Percentiles rank a stretch among this genome's conserved stretches.
phyloP scores from a whole-genome alignment of 2,329 filamentous ascomycete species.

The Boeremia exigua region DNA sequence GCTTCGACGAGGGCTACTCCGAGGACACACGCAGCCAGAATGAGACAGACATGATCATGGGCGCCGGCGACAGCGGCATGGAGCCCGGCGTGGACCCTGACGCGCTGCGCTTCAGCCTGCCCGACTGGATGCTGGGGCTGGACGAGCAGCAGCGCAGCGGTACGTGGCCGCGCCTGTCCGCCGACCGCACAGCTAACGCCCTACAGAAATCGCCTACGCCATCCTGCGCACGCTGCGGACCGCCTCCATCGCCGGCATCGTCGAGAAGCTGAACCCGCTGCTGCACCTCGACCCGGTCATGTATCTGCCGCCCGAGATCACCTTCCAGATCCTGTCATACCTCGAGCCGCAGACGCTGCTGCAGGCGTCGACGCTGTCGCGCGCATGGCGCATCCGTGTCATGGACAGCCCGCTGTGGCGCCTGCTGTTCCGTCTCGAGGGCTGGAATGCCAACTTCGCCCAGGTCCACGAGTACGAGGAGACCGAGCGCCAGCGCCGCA shows the following conservation, averaged over 20 bases:
- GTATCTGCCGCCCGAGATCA: slow-evolving; percentile 87
- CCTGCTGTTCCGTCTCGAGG: slow-evolving; percentile 79
- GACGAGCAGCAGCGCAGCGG: slow-evolving; percentile 63
- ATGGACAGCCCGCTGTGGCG: slow-evolving; percentile 88
- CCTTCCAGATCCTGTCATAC: slow-evolving; percentile 85
- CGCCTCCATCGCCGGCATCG: slow-evolving; percentile 78
- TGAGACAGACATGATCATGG: slow-evolving; percentile 50
- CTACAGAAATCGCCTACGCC: slow-evolving; percentile 77
- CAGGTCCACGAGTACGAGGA: slow-evolving; percentile 73
- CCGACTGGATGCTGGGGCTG: slow-evolving; percentile 61
- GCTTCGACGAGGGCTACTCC: slow-evolving; percentile 84
- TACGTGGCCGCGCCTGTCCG: slow-evolving; percentile 37
- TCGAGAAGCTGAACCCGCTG: slow-evolving; percentile 78
- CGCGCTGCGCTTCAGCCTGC: slow-evolving; percentile 49
- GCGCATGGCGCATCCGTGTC: slow-evolving; percentile 80
- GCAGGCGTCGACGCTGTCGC: slow-evolving; percentile 77
- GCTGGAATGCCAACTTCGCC: slow-evolving; percentile 74
- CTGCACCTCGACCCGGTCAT: slow-evolving; percentile 92
- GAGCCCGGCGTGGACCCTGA: slow-evolving; percentile 43
- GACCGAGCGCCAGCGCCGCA: slow-evolving; percentile 51
- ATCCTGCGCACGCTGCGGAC: slow-evolving; percentile 81
- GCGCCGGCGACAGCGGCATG: slow-evolving; percentile 44
- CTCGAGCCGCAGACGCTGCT: slow-evolving; percentile 83
- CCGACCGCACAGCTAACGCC: slow-evolving; percentile 3
- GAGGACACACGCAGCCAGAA: slow-evolving; percentile 68